A percentile compares a stretch with the other conserved stretches of the same genome.
These are phyloP conservation scores for Hypoxylon cercidicola DNA, from an alignment of 495 filamentous ascomycete genomes.

Conservation along the genomic window DNA sequence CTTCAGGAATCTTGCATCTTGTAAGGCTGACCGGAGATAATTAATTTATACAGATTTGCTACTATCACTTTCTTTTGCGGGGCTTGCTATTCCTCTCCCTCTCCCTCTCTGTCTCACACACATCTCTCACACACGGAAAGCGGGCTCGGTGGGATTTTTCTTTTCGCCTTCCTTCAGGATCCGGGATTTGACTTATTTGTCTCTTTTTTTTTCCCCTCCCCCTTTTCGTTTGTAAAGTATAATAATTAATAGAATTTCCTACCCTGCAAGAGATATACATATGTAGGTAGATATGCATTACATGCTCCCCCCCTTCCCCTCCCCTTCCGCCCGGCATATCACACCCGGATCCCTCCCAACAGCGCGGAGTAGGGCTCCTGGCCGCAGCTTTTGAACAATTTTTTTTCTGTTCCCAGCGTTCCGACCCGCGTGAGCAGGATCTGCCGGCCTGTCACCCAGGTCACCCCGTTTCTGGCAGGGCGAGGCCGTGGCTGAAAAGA, in stretches of 20 bases:
- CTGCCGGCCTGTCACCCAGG: no score
- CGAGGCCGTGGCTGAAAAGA: no score
- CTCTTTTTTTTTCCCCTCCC: not conserved
- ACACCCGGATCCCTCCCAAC: not conserved
- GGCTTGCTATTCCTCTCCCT: no score
- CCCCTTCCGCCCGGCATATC: no score
- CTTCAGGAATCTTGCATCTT: conserved; percentile 28
- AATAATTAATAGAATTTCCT: not conserved
- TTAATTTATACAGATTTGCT: not conserved
- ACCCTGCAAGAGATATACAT: not conserved
- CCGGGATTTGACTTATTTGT: conserved; percentile 1
- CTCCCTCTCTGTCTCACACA: not conserved
- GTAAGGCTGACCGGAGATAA: conserved; percentile 35
- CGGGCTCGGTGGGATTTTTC: not conserved
- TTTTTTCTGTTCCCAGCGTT: no score
- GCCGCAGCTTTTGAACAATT: not conserved
- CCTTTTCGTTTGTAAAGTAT: not conserved
- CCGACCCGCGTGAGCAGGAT: no score
- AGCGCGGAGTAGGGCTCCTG: conserved; percentile 1
- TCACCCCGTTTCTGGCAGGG: no score
- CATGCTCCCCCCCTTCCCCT: conserved; percentile 2
- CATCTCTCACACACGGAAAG: not conserved
- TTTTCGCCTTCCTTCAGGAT: conserved; percentile 21
- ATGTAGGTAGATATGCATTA: not conserved
- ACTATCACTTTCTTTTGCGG: no score